phyloP scores from a whole-genome alignment of 2,329 filamentous ascomycete genomes.

The Phialophora chinensis region DNA sequence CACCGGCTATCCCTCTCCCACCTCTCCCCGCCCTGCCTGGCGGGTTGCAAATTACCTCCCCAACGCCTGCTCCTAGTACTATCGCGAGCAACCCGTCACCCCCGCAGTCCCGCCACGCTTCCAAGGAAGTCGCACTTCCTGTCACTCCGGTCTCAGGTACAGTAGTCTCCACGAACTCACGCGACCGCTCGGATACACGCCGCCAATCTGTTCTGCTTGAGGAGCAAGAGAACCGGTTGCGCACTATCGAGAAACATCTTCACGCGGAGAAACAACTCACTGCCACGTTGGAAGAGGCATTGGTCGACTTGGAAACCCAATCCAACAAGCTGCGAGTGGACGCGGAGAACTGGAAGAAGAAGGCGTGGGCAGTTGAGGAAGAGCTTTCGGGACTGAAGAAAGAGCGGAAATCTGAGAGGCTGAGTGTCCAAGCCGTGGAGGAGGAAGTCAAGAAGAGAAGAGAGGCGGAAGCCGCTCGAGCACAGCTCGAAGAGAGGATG shows the following conservation, averaged over 20 bases:
- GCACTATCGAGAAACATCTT: slow-evolving; percentile 95
- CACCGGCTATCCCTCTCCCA: slow-evolving; percentile 92
- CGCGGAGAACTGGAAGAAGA: slow-evolving; percentile 88
- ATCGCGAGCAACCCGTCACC: slow-evolving; percentile 62
- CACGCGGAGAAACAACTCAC: slow-evolving; percentile 96
- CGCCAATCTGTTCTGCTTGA: slow-evolving; percentile 75
- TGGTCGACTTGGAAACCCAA: slow-evolving; percentile 90
- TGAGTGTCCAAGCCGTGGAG: slow-evolving; percentile 85
- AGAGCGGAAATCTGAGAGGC: slow-evolving; percentile 64
- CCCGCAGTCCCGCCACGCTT: slow-evolving; percentile 72
- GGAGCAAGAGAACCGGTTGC: slow-evolving; percentile 92
- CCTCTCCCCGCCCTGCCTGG: slow-evolving; percentile 73
- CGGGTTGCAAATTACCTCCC: slow-evolving; percentile 23
- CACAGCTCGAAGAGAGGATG: slow-evolving; percentile 93
- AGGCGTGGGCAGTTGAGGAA: slow-evolving; percentile 77
- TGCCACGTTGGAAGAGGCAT: slow-evolving; percentile 89
- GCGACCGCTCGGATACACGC: slow-evolving; percentile 46
- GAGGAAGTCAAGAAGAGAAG: slow-evolving; percentile 93
- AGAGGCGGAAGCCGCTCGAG: slow-evolving; percentile 85
- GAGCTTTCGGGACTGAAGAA: slow-evolving; percentile 60
- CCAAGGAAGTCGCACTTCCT: slow-evolving; percentile 70
- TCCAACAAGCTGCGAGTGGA: slow-evolving; percentile 91
- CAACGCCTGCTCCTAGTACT: slow-evolving; percentile 50
- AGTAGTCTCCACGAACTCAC: slow-evolving; percentile 31
- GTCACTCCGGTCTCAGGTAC: slow-evolving; percentile 33